Evolutionary conservation across 1,139 yeast species (phyloP).

Genomic region (Kazachstania sp.): DNA sequence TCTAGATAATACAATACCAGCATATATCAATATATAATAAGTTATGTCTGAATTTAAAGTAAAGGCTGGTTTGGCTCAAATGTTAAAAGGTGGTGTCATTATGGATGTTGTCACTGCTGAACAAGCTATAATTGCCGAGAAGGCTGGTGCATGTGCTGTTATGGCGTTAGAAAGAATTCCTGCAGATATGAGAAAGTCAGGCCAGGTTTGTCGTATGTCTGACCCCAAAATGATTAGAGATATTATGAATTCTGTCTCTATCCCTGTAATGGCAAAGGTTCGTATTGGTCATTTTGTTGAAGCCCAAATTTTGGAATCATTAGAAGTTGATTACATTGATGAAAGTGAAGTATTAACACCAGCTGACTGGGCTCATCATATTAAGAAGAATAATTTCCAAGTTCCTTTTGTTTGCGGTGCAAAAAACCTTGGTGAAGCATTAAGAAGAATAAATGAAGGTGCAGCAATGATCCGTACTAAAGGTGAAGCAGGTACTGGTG

Average conservation of each 20-base stretch:
- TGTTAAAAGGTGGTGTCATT: slow-evolving; percentile 73
- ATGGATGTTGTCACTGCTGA: slow-evolving; percentile 56
- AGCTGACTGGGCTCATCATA: slow-evolving; percentile 64
- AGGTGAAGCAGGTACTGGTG: slow-evolving; percentile 90
- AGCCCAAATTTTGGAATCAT: slow-evolving; percentile 68
- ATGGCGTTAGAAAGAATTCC: slow-evolving; percentile 87
- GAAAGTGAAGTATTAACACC: slow-evolving; percentile 82
- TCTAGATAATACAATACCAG: neutral
- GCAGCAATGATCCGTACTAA: slow-evolving; percentile 86
- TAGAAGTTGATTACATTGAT: slow-evolving; percentile 74
- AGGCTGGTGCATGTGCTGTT: slow-evolving; percentile 85
- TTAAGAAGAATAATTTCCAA: slow-evolving; percentile 50
- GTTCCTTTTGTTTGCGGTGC: slow-evolving; percentile 88
- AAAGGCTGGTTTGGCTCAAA: slow-evolving; percentile 79
- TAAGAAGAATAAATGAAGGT: slow-evolving; percentile 73
- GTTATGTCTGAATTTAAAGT: slow-evolving; percentile 39
- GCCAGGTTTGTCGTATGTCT: slow-evolving; percentile 82
- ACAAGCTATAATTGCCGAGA: slow-evolving; percentile 63
- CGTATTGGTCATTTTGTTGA: slow-evolving; percentile 82
- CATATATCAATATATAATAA: neutral
- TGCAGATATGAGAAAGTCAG: slow-evolving; percentile 77
- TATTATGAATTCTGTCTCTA: slow-evolving; percentile 59
- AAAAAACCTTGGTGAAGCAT: slow-evolving; percentile 74
- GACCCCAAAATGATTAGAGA: slow-evolving; percentile 76
- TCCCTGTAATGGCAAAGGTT: slow-evolving; percentile 83